These are phyloP conservation scores for Teratosphaeriaceae sp. DNA, from an alignment of 2,329 filamentous ascomycete genomes.

Conservation along the genomic window DNA sequence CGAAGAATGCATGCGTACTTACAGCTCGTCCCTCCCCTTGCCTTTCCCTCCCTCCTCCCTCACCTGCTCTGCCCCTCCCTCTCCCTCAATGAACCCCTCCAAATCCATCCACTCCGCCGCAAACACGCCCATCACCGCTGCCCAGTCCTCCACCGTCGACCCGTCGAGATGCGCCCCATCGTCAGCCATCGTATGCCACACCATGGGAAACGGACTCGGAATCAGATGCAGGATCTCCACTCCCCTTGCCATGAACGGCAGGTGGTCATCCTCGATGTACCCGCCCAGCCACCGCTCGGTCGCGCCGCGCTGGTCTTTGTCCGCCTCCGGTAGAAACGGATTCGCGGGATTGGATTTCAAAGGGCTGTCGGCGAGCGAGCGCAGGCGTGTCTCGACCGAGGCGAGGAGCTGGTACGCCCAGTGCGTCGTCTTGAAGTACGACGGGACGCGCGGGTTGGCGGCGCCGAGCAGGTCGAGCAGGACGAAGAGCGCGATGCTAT, in stretches of 20 bases:
- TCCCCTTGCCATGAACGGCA: slow-evolving; percentile 81
- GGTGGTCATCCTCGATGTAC: slow-evolving; percentile 69
- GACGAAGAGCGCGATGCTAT: slow-evolving; percentile 79
- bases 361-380: slow-evolving; percentile 43
- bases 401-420: slow-evolving; percentile 85
- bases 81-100: slow-evolving; percentile 49
- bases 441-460: slow-evolving; percentile 63
- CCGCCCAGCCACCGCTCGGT: slow-evolving; percentile 44
- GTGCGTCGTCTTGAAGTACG: slow-evolving; percentile 84
- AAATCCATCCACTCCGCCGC: slow-evolving; percentile 89
- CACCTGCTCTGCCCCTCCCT: background rate
- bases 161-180: slow-evolving; percentile 79
- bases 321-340: slow-evolving; percentile 60
- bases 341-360: slow-evolving; percentile 17
- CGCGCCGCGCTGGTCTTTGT: slow-evolving; percentile 39
- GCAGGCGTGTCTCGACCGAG: slow-evolving; percentile 64
- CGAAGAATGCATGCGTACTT: too few relatives aligned
- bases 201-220: slow-evolving; percentile 68
- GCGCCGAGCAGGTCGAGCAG: slow-evolving; percentile 84
- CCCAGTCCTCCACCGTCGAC: slow-evolving; percentile 79
- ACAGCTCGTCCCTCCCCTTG: slow-evolving; percentile 9
- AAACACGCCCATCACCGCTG: slow-evolving; percentile 75
- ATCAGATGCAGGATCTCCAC: slow-evolving; percentile 89
- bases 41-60: background rate
- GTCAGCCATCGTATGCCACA: slow-evolving; percentile 84